Evolutionary conservation across 1,139 yeast species (phyloP).

Genomic region (Kodamaea suecica): DNA sequence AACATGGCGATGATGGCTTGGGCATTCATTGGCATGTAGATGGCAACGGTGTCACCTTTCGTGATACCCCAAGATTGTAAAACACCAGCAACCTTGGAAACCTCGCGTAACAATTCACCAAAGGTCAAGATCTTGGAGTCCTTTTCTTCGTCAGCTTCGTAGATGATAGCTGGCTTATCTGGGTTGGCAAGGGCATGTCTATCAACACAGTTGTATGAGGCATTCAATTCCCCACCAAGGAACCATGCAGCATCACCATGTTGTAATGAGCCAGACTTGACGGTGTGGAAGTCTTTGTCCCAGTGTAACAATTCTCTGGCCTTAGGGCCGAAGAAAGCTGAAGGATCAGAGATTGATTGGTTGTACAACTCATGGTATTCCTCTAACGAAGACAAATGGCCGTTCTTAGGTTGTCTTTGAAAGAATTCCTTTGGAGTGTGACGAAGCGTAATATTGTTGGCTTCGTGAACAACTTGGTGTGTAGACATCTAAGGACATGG

Average conservation of each 20-base stretch:
- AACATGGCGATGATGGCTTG: conserved; percentile 93
- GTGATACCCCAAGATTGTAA: conserved; percentile 81
- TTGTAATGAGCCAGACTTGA: conserved; percentile 66
- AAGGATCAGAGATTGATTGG: conserved; percentile 79
- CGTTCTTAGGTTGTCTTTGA: conserved; percentile 63
- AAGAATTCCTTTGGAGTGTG: conserved; percentile 74
- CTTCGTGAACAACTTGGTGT: conserved; percentile 73
- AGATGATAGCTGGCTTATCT: conserved; percentile 82
- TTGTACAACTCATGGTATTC: conserved; percentile 73
- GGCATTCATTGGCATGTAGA: conserved; percentile 95
- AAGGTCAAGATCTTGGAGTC: conserved; percentile 75
- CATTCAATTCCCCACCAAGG: conserved; percentile 88
- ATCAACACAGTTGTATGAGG: conserved; percentile 94
- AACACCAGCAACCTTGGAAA: conserved; percentile 85
- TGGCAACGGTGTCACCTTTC: conserved; percentile 95
- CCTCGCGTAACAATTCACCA: conserved; percentile 83
- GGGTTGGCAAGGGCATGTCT: conserved; percentile 90
- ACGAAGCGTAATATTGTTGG: conserved; percentile 60
- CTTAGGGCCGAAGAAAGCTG: conserved; percentile 75
- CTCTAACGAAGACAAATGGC: conserved; percentile 50
- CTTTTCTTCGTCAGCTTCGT: conserved; percentile 90
- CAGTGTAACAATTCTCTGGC: conserved; percentile 79
- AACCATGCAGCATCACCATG: conserved; percentile 93
- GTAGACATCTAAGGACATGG: conserved; percentile 6
- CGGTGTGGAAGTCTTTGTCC: conserved; percentile 80